phyloP scores from a whole-genome alignment of 2,329 filamentous ascomycete genomes.

The Periglandula ipomoeae region DNA sequence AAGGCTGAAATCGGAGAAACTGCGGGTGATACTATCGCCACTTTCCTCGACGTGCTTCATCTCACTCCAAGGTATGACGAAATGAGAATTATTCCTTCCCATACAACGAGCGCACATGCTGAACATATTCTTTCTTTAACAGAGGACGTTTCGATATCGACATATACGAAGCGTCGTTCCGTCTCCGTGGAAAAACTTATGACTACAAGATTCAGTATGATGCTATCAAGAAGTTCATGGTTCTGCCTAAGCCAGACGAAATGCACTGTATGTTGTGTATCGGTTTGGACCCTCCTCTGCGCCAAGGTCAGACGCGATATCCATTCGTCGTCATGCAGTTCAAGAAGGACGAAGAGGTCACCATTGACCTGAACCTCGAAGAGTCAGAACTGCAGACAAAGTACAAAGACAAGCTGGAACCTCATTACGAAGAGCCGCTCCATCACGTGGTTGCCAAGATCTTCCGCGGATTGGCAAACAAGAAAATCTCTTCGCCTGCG shows the following conservation, averaged over 20 bases:
- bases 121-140: conserved; percentile 11
- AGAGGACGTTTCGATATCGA: conserved; percentile 99
- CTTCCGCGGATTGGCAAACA: conserved; percentile 87
- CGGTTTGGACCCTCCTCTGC: conserved; percentile 85
- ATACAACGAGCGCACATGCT: background rate
- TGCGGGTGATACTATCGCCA: conserved; percentile 95
- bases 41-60: conserved; percentile 92
- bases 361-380: conserved; percentile 91
- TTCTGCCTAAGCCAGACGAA: conserved; percentile 97
- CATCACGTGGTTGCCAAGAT: conserved; percentile 92
- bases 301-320: conserved; percentile 95
- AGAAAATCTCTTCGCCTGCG: conserved; percentile 88
- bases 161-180: conserved; percentile 97
- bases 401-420: conserved; percentile 82
- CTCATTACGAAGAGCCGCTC: conserved; percentile 88
- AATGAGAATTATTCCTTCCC: background rate
- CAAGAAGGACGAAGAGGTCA: conserved; percentile 95
- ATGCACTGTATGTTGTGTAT: conserved; percentile 91
- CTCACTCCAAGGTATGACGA: conserved; percentile 71
- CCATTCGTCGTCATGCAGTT: conserved; percentile 99
- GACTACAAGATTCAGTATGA: conserved; percentile 99
- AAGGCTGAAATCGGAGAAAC: conserved; percentile 99
- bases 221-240: conserved; percentile 96
- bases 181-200: conserved; percentile 95
- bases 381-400: conserved; percentile 74